Evolutionary conservation across 1,284 basidiomycete species (phyloP).

Genomic region (Ganoderma boninense): DNA sequence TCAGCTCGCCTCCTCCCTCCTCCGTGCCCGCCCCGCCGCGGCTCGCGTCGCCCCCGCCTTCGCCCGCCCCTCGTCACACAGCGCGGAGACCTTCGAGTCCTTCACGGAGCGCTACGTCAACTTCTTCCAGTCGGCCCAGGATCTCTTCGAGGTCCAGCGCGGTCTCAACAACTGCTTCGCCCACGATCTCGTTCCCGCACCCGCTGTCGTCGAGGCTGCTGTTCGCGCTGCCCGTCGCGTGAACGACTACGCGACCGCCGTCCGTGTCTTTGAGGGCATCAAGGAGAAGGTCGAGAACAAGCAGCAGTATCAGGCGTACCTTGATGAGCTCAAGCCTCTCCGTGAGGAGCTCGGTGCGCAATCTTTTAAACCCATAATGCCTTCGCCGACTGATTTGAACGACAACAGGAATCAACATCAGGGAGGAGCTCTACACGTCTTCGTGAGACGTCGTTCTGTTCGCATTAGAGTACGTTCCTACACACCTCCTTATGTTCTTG

Average conservation of each 20-base stretch:
- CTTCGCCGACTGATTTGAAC: background rate
- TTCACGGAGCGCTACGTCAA: constrained; percentile 94
- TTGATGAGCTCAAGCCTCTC: constrained; percentile 87
- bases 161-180: constrained; percentile 99
- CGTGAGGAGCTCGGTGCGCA: constrained; percentile 86
- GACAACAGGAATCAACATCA: constrained; percentile 38
- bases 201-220: constrained; percentile 90
- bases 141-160: constrained; percentile 97
- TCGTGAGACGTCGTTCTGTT: constrained; percentile 31
- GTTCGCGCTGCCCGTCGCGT: constrained; percentile 91
- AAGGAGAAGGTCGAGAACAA: constrained; percentile 97
- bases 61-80: constrained; percentile 65
- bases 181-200: constrained; percentile 95
- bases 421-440: constrained; percentile 44
- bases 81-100: constrained; percentile 92
- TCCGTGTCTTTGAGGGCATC: constrained; percentile 93
- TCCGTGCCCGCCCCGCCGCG: constrained; percentile 59
- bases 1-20: constrained; percentile 60
- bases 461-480: constrained; percentile 28
- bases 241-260: constrained; percentile 97
- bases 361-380: background rate
- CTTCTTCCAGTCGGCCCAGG: constrained; percentile 93
- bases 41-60: constrained; percentile 50
- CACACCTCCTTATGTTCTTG: background rate
- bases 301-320: constrained; percentile 90